phyloP scores from a whole-genome alignment of 129 eudicot genomes.

The Dittrichia graveolens region DNA sequence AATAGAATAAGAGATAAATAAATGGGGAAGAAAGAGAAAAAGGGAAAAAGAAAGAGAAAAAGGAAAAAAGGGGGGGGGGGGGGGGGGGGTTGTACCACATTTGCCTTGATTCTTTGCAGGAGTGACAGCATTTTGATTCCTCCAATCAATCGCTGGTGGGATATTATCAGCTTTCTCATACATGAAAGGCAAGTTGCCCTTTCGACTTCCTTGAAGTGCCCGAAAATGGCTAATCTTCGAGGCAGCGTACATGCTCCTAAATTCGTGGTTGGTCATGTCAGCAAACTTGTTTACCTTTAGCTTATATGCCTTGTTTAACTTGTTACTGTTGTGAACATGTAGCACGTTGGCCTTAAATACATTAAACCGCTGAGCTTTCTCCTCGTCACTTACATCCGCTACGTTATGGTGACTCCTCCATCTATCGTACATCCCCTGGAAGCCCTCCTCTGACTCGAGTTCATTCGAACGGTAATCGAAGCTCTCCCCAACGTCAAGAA shows the following conservation, averaged over 20 bases:
- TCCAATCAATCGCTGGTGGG: conserved; percentile 70
- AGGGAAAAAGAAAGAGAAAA: too few relatives aligned
- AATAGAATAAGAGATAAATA: too few relatives aligned
- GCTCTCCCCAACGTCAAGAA: conserved; percentile 40
- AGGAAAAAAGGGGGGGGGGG: too few relatives aligned
- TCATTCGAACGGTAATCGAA: conserved; percentile 69
- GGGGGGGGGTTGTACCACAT: conserved; percentile 45
- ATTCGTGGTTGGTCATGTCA: conserved; percentile 77
- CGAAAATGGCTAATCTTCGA: conserved; percentile 46
- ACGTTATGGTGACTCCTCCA: conserved; percentile 78
- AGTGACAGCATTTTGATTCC: conserved; percentile 53
- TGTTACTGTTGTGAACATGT: conserved; percentile 62
- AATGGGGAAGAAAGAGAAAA: too few relatives aligned
- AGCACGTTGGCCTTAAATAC: conserved; percentile 69
- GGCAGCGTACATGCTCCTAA: conserved; percentile 55
- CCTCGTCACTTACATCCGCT: conserved; percentile 45
- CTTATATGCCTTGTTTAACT: conserved; percentile 72
- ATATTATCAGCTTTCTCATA: conserved; percentile 42
- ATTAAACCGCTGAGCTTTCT: conserved; percentile 64
- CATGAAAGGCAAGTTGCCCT: conserved; percentile 37
- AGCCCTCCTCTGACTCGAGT: conserved; percentile 57
- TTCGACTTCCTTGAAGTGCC: conserved; percentile 43
- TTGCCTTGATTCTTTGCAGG: conserved; percentile 66
- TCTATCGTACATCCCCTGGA: conserved; percentile 68
- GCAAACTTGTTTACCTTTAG: conserved; percentile 79